Evolutionary conservation across 768 basidiomycete genomes (phyloP).

Genomic region (Boletus coccyginus): DNA sequence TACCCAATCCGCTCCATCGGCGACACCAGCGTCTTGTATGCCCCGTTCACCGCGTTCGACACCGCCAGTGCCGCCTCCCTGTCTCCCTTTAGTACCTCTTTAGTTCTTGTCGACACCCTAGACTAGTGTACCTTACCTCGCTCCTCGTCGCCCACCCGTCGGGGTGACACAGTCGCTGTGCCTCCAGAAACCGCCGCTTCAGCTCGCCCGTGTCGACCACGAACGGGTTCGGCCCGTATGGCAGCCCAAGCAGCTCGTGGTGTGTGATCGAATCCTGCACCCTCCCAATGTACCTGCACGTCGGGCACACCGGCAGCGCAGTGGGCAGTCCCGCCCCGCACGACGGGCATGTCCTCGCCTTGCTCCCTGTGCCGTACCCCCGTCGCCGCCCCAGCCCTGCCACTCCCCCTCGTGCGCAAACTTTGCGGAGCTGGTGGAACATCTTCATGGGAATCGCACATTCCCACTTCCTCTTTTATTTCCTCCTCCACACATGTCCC

Average conservation of each 20-base stretch:
- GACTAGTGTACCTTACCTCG: constrained; percentile 39
- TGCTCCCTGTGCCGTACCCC: constrained; percentile 8
- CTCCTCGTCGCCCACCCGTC: constrained; percentile 78
- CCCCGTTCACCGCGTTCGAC: constrained; percentile 78
- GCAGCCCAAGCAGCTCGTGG: constrained; percentile 67
- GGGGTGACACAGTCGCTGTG: constrained; percentile 81
- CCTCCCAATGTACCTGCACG: constrained; percentile 65
- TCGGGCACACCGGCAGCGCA: constrained; percentile 68
- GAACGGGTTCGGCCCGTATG: constrained; percentile 67
- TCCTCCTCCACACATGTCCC: constrained; percentile 16
- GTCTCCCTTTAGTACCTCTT: constrained; percentile 20
- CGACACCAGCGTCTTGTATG: constrained; percentile 71
- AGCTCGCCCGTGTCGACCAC: constrained; percentile 58
- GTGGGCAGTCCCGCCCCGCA: constrained; percentile 62
- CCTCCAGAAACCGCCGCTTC: constrained; percentile 62
- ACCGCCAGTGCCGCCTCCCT: constrained; percentile 31
- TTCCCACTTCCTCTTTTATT: neutral
- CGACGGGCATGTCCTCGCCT: constrained; percentile 47
- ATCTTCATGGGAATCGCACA: constrained; percentile 7
- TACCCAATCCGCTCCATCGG: constrained; percentile 81
- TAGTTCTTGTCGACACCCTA: constrained; percentile 5
- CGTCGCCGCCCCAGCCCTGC: constrained; percentile 12
- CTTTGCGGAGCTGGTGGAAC: constrained; percentile 14
- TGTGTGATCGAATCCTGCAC: constrained; percentile 55
- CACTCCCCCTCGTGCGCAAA: constrained; percentile 1